Base-by-base conservation (phyloP, 805 yeast genomes). In the Yarrowia hollandica region DNA sequence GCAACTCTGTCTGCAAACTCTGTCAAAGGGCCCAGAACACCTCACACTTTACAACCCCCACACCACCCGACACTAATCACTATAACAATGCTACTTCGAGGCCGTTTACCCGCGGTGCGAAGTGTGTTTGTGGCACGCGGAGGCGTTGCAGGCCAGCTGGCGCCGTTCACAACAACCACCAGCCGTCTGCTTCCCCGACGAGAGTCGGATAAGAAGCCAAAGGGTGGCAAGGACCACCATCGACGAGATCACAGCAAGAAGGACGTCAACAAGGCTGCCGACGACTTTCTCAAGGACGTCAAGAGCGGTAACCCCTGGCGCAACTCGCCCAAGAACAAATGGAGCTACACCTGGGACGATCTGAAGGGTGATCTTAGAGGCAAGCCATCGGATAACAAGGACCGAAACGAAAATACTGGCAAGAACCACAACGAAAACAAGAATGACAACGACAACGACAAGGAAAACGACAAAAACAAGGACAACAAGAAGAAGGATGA, bases 321-420 rank as follows among this genome's bases (percentile, higher is more conserved):
- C 12, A 46, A 46, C 39, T 5, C 19, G 55, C 55, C 55, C 55
- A 48, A 48, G 39, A 15, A 14, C 39, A 31, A 48, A 30, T 33
- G 39, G 55, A 11, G 26, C 22, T 33, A 22, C 30, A 33, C 39
- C 11, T 48, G 55, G 55, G 39, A 31, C 30, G 39, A 48, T 22
- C 39, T 44, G 42, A 61, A 59, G 44, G 62, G 57, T 10, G 61
- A 60, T 8, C 37, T 65, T 11, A 54, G 46, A 18, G 31, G 26
- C 19, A 14, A 16, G 28, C 8, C 18, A n/a, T n/a, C n/a, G n/a
- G 35, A 7, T n/a, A 14, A 33, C 7, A 22, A 25, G 16, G 33
- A 46, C 18, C 19, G 31, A 14, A 35, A 42, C 22, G 42, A 55
- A n/a, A 11, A 55, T 4, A 28, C 21, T 25, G 56, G 30, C n/a